phyloP scores from a whole-genome alignment of 345 rosid genomes.

The Psidium guajava region DNA sequence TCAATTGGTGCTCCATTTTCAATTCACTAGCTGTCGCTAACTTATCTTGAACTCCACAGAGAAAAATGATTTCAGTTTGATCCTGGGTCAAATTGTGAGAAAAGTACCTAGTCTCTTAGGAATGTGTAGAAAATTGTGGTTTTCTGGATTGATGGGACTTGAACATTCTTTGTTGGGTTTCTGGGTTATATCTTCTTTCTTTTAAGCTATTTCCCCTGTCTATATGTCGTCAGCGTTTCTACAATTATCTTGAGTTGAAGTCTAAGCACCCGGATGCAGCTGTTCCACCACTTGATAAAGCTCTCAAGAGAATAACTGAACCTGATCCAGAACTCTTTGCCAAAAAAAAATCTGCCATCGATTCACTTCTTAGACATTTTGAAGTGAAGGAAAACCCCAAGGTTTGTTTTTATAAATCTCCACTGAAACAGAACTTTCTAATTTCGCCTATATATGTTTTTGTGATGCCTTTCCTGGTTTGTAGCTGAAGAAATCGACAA shows the following conservation, averaged over 20 bases:
- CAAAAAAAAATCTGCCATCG: conserved; percentile 36
- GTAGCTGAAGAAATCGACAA: conserved; percentile 61
- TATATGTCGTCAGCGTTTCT: conserved; percentile 49
- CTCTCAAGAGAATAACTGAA: conserved; percentile 59
- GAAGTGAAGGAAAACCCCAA: conserved; percentile 71
- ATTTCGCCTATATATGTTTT: neutral
- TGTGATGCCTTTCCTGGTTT: neutral
- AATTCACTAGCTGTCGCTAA: neutral
- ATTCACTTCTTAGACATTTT: conserved; percentile 27
- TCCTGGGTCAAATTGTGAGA: neutral
- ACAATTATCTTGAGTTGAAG: conserved; percentile 64
- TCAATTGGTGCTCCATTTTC: neutral
- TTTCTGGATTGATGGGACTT: neutral
- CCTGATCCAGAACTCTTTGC: conserved; percentile 53
- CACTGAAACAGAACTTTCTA: neutral
- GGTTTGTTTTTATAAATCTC: conserved; percentile 24
- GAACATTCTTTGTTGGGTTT: neutral
- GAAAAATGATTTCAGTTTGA: neutral
- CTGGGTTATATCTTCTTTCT: neutral
- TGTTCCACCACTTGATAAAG: conserved; percentile 65
- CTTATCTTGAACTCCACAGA: neutral
- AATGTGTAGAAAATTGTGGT: neutral
- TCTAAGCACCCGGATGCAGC: conserved; percentile 59
- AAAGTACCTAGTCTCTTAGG: neutral
- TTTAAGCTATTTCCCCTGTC: neutral